These are phyloP conservation scores for Cyamopsis tetragonoloba DNA, from an alignment of 306 rosid species.

Conservation along the genomic window DNA sequence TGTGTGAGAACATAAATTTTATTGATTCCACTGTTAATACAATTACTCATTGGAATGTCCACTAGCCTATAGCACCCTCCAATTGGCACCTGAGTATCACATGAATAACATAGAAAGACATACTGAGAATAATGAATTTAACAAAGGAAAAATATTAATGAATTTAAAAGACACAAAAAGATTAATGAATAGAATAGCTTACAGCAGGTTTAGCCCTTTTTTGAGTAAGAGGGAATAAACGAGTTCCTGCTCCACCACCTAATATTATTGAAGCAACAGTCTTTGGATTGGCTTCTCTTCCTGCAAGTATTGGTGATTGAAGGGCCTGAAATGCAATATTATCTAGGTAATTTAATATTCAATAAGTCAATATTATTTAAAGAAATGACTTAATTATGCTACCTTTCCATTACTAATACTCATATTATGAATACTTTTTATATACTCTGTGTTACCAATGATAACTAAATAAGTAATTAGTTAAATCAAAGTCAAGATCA, in stretches of 20 bases:
- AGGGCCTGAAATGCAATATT: constrained; percentile 35
- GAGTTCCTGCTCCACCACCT: constrained; percentile 60
- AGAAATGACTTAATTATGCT: not conserved
- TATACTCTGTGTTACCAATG: not conserved
- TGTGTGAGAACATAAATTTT: constrained; percentile 53
- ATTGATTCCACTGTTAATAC: constrained; percentile 50
- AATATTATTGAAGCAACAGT: constrained; percentile 49
- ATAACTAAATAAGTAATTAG: not conserved
- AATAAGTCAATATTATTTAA: not conserved
- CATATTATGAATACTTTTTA: not conserved
- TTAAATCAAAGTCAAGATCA: not conserved
- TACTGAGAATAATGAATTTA: constrained; percentile 13
- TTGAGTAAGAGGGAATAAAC: constrained; percentile 51
- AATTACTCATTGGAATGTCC: constrained; percentile 55
- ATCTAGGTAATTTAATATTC: constrained; percentile 8
- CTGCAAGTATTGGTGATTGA: constrained; percentile 35
- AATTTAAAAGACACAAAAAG: not conserved
- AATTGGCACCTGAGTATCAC: constrained; percentile 45
- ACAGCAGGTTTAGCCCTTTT: constrained; percentile 59
- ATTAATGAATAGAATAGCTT: constrained; percentile 7
- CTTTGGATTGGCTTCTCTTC: constrained; percentile 36
- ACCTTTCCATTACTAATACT: not conserved
- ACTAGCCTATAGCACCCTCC: constrained; percentile 56
- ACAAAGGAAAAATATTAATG: constrained; percentile 15
- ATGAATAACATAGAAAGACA: constrained; percentile 20